Base-by-base conservation (phyloP, 2,329 filamentous ascomycete genomes). In the Metarhizium anisopliae region DNA sequence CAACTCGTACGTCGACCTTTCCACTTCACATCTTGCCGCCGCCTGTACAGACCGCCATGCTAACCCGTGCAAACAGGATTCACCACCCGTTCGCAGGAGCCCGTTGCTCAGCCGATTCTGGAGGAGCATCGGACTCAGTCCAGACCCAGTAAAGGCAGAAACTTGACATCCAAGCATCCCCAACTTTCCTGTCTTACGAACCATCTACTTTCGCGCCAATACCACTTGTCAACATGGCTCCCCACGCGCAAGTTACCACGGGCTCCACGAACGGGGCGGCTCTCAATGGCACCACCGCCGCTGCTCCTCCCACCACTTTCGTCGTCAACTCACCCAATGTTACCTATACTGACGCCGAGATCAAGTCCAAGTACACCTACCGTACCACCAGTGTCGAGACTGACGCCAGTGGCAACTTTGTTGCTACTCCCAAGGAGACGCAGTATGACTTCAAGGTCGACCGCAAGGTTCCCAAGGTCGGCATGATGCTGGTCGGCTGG, bases 361-460 rank as follows among this genome's bases (percentile, higher is more conserved):
- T 99, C 79, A 86, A 82, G 70, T 95, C 89, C 76, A 92, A 89
- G 77, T 99, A 97, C 78, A 90, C 88, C 63, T 99, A 99, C 77
- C 90, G 92, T 72, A 97, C 94, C 67, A 97, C 94, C 57, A 83
- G 84, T 64, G 86, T 99, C 67, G 81, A 82, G 63, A 81, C 83
- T 68, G 80, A 82, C 66, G 79, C 79, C 64, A 78, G 86, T 65
- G 92, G 91, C 71, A 88, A 87, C 73, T 86, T 87, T 71, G 82
- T 92, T 58, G 94, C 91, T 59, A 86, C 83, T 59, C 94, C 94
- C 67, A 89, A 89, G 74, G 88, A 95, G 76, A 94, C 89, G 60
- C 77, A 86, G 64, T 99, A 97, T 73, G 87, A 96, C 79, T 97
- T 99, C 87, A 95, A 96, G 82, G 89, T 94, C 68, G 88, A 96